Evolutionary conservation across 2,329 filamentous ascomycete species (phyloP).

Genomic region (Botrytis paeoniae): DNA sequence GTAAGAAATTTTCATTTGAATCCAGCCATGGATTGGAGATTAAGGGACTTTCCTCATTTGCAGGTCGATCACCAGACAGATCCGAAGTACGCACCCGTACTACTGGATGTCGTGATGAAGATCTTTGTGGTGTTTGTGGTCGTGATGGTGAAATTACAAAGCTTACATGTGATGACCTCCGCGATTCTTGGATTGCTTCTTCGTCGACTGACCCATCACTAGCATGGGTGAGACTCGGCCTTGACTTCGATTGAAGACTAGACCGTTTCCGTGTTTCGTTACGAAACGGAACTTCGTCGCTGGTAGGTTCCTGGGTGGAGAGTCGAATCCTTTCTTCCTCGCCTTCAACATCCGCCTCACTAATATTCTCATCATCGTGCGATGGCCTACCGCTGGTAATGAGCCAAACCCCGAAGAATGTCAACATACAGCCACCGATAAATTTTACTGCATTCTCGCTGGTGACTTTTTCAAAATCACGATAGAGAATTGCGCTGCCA

Average conservation of each 20-base stretch:
- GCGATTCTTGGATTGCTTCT: constrained; percentile 19
- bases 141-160: constrained; percentile 28
- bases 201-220: constrained; percentile 26
- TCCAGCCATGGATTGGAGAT: constrained; percentile 35
- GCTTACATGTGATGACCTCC: constrained; percentile 34
- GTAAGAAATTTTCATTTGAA: constrained; percentile 28
- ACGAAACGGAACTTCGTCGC: constrained; percentile 23
- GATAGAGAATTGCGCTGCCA: constrained; percentile 87
- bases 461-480: constrained; percentile 86
- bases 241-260: constrained; percentile 21
- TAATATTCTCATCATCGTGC: constrained; percentile 61
- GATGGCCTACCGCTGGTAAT: constrained; percentile 80
- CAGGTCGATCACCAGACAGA: constrained; percentile 16
- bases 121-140: constrained; percentile 29
- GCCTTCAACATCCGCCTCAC: constrained; percentile 58
- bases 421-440: constrained; percentile 82
- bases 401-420: constrained; percentile 94
- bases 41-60: constrained; percentile 28
- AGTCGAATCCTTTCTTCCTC: constrained; percentile 64
- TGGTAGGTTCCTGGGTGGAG: constrained; percentile 47
- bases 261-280: constrained; percentile 21
- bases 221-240: constrained; percentile 17
- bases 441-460: constrained; percentile 76
- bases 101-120: constrained; percentile 29
- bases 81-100: constrained; percentile 23